phyloP scores from a whole-genome alignment of 1,284 basidiomycete species.

The Exsudoporus floridanus region DNA sequence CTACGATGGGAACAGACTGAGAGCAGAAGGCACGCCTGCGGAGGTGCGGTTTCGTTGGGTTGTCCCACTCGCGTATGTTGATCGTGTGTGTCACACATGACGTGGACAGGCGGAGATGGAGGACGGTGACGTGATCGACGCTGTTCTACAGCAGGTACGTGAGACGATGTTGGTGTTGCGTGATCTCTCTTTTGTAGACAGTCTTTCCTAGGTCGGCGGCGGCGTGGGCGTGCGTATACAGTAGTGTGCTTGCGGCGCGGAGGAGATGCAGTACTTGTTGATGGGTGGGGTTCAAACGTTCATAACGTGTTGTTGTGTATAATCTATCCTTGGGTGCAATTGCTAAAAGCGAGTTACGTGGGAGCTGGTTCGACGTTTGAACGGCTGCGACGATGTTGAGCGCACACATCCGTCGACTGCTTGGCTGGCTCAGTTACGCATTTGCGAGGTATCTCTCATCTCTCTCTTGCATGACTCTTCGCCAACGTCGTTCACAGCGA shows the following conservation, averaged over 20 bases:
- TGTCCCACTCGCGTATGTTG: background rate
- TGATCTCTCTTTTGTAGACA: background rate
- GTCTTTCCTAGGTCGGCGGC: slow-evolving; percentile 18
- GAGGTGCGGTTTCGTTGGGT: slow-evolving; percentile 38
- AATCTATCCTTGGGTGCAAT: too few species aligned
- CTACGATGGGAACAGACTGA: slow-evolving; percentile 51
- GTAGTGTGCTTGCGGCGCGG: background rate
- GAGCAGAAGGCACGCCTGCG: slow-evolving; percentile 50
- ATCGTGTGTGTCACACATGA: background rate
- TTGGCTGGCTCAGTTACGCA: slow-evolving; percentile 75
- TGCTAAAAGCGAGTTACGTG: too few species aligned
- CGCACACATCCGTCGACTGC: slow-evolving; percentile 46
- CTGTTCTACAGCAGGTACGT: slow-evolving; percentile 30
- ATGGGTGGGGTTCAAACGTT: background rate
- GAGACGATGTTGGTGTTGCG: background rate
- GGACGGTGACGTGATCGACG: slow-evolving; percentile 32
- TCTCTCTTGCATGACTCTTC: background rate
- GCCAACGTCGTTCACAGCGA: slow-evolving; percentile 47
- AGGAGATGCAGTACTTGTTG: background rate
- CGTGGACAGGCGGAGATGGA: slow-evolving; percentile 27
- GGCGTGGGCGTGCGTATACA: background rate
- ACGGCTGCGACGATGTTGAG: slow-evolving; percentile 10
- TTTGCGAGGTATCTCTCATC: slow-evolving; percentile 60
- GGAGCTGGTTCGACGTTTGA: too few species aligned
- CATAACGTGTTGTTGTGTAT: background rate